phyloP scores from a whole-genome alignment of 2,329 filamentous ascomycete genomes.

The Apiospora kogelbergensis region DNA sequence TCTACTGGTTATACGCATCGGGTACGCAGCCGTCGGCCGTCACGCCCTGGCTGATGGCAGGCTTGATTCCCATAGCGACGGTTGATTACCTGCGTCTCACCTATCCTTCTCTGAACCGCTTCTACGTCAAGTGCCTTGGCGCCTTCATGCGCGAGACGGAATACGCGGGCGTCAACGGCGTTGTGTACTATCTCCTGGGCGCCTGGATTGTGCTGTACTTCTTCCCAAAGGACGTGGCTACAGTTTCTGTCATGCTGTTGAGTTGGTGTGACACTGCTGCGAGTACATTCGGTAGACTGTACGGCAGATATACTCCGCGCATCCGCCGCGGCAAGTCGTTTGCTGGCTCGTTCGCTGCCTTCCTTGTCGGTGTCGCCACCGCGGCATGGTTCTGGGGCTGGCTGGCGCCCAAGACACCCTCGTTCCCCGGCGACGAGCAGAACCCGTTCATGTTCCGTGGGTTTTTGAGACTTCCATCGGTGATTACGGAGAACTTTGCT shows the following conservation, averaged over 20 bases:
- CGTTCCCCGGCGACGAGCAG: conserved; percentile 66
- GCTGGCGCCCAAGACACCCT: conserved; percentile 68
- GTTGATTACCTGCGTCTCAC: conserved; percentile 82
- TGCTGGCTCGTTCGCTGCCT: conserved; percentile 84
- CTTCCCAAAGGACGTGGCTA: conserved; percentile 90
- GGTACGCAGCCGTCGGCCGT: conserved; percentile 77
- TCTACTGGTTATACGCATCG: conserved; percentile 78
- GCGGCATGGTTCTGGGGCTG: conserved; percentile 87
- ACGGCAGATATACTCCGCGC: conserved; percentile 83
- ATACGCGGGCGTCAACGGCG: conserved; percentile 90
- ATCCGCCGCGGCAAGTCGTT: conserved; percentile 87
- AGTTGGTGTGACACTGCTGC: conserved; percentile 99
- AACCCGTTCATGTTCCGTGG: conserved; percentile 82
- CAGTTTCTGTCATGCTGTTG: conserved; percentile 84
- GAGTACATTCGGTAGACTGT: conserved; percentile 88
- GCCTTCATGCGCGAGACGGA: conserved; percentile 97
- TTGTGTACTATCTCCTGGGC: conserved; percentile 94
- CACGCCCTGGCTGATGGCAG: conserved; percentile 78
- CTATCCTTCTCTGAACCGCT: conserved; percentile 75
- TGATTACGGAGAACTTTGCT: conserved; percentile 59
- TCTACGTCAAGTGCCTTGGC: conserved; percentile 83
- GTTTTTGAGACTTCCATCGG: conserved; percentile 65
- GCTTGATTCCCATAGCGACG: conserved; percentile 79
- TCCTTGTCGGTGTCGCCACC: conserved; percentile 77
- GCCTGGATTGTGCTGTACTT: conserved; percentile 83